phyloP scores from a whole-genome alignment of 164 flowering plant species.

The Vitis rotundifolia region DNA sequence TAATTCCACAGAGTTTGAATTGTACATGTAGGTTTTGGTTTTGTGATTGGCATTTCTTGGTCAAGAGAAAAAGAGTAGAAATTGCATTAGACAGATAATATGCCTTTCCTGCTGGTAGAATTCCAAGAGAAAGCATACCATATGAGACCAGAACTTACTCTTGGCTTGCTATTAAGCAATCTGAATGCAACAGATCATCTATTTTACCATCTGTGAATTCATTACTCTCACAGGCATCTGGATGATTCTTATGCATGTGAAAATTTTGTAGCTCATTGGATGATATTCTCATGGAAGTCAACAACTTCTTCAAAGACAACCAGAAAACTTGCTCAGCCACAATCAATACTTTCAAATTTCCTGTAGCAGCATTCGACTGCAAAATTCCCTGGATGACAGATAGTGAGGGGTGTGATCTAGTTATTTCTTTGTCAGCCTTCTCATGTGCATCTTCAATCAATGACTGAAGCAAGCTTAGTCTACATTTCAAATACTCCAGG shows the following conservation, averaged over 20 bases:
- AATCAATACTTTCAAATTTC: constrained; percentile 40
- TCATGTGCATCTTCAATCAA: constrained; percentile 35
- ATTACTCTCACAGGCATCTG: constrained; percentile 11
- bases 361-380: constrained; percentile 18
- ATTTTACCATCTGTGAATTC: constrained; percentile 1
- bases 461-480: constrained; percentile 34
- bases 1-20: too few species aligned
- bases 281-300: constrained; percentile 46
- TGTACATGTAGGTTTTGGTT: too few species aligned
- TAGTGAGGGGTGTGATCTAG: constrained; percentile 55
- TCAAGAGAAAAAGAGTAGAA: too few species aligned
- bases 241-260: constrained; percentile 11
- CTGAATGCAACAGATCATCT: constrained; percentile 24
- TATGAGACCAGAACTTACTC: constrained; percentile 37
- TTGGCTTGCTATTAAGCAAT: constrained; percentile 44
- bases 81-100: too few species aligned
- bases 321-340: constrained; percentile 55
- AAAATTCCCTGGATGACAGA: constrained; percentile 44
- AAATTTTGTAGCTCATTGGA: constrained; percentile 29
- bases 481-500: constrained; percentile 29
- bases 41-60: too few species aligned
- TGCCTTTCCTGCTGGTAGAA: too few species aligned
- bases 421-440: constrained; percentile 33
- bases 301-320: constrained; percentile 46
- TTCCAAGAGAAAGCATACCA: too few species aligned